A percentile compares a stretch with the other conserved stretches of the same genome.
These are phyloP conservation scores for Spongiforma sp. DNA, from an alignment of 1,284 basidiomycete genomes.

Conservation along the genomic window DNA sequence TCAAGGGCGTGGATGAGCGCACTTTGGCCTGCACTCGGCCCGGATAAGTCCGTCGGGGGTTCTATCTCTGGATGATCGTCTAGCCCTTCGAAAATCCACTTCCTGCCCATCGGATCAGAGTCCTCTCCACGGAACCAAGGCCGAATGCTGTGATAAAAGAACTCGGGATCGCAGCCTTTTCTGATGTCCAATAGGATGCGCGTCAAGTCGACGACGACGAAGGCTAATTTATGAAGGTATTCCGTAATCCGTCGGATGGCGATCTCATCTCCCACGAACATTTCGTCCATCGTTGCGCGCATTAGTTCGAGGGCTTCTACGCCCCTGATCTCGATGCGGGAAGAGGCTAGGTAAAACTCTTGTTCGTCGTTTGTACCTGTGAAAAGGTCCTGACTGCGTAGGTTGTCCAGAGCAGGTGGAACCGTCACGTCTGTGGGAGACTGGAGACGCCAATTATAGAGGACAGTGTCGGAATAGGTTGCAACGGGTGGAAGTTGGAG, in stretches of 20 bases:
- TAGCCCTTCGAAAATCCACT: slow-evolving; percentile 87
- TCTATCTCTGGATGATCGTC: slow-evolving; percentile 54
- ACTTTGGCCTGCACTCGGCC: slow-evolving; percentile 92
- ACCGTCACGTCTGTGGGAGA: slow-evolving; percentile 16
- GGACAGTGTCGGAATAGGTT: slow-evolving; percentile 93
- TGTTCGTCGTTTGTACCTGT: slow-evolving; percentile 86
- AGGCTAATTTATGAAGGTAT: slow-evolving; percentile 72
- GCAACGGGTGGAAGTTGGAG: slow-evolving; percentile 90
- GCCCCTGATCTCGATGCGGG: slow-evolving; percentile 92
- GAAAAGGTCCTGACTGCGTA: slow-evolving; percentile 74
- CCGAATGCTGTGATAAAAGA: slow-evolving; percentile 86
- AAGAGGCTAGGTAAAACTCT: slow-evolving; percentile 89
- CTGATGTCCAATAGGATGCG: slow-evolving; percentile 68
- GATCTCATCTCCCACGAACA: slow-evolving; percentile 85
- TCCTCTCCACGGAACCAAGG: slow-evolving; percentile 95
- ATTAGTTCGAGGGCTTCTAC: slow-evolving; percentile 87
- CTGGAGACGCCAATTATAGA: slow-evolving; percentile 88
- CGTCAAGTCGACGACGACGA: slow-evolving; percentile 70
- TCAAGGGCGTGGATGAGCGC: slow-evolving; percentile 90
- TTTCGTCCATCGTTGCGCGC: slow-evolving; percentile 90
- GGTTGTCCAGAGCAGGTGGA: slow-evolving; percentile 52
- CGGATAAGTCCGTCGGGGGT: slow-evolving; percentile 72
- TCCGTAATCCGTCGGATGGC: slow-evolving; percentile 75
- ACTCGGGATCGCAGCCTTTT: slow-evolving; percentile 76
- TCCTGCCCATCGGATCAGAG: slow-evolving; percentile 59